A percentile compares a stretch with the other conserved stretches of the same genome.
phyloP scores from a whole-genome alignment of 208 protist genomes.

The Naegleria gruberi region DNA sequence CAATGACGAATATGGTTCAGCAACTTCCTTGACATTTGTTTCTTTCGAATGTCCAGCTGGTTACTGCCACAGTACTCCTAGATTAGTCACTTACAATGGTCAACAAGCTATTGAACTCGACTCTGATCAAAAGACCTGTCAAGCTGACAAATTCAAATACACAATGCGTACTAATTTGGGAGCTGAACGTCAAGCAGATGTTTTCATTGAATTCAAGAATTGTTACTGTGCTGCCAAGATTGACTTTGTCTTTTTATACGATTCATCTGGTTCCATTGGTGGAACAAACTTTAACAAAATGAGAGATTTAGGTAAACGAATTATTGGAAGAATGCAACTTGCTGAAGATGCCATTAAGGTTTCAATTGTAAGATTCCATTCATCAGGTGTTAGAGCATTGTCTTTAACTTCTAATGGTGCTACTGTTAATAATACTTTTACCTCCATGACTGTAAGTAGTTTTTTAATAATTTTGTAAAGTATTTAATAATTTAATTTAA shows the following conservation, averaged over 20 bases:
- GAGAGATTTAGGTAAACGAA: background rate
- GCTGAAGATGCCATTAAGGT: background rate
- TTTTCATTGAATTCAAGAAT: background rate
- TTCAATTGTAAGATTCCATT: background rate
- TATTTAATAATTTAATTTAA: too few species aligned
- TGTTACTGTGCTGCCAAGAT: background rate
- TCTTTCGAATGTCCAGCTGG: background rate
- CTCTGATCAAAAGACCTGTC: background rate
- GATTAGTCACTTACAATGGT: too few species aligned
- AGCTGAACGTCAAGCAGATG: background rate
- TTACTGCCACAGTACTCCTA: background rate
- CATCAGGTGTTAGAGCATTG: background rate
- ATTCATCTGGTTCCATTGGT: background rate
- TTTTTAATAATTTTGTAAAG: too few species aligned
- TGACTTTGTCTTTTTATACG: background rate
- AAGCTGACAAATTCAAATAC: background rate
- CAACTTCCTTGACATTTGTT: background rate
- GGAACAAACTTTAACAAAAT: background rate
- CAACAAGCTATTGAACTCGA: background rate
- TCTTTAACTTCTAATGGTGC: background rate
- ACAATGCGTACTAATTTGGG: too few species aligned
- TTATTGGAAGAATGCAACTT: background rate
- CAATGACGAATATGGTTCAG: background rate
- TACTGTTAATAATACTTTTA: background rate
- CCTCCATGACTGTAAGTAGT: background rate